Conservation (phyloP, 164 flowering plant genomes). For the Saururus chinensis region DNA sequence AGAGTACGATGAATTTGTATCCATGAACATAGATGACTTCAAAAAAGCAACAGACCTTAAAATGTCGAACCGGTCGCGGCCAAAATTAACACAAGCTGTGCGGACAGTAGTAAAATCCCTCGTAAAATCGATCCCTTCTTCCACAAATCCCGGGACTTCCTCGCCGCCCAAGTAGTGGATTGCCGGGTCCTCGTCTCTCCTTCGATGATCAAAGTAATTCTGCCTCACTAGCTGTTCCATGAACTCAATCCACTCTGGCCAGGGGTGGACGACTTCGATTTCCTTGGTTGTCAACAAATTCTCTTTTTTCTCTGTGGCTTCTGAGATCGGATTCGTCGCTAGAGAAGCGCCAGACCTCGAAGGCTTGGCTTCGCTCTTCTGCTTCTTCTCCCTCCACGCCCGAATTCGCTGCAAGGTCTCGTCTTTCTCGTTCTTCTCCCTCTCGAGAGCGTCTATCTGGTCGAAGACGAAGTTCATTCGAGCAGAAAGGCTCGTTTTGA, state of each 20-base stretch:
- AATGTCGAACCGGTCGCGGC: constrained; percentile 85
- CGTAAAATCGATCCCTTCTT: constrained; percentile 49
- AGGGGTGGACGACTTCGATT: constrained; percentile 86
- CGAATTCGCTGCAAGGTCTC: constrained; percentile 74
- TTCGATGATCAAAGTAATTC: constrained; percentile 78
- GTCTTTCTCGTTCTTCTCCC: constrained; percentile 51
- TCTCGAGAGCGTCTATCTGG: constrained; percentile 82
- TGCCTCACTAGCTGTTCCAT: constrained; percentile 86
- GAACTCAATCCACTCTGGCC: constrained; percentile 93
- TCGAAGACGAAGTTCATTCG: constrained; percentile 94
- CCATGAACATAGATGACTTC: background rate
- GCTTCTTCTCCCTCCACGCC: constrained; percentile 70
- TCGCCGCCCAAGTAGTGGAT: constrained; percentile 19
- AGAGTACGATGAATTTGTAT: background rate
- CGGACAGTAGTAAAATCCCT: constrained; percentile 71
- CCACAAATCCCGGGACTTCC: constrained; percentile 22
- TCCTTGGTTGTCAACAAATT: constrained; percentile 20
- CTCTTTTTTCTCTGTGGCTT: constrained; percentile 7
- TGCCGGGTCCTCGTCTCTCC: constrained; percentile 63
- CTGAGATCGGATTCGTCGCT: constrained; percentile 3
- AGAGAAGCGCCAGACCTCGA: background rate
- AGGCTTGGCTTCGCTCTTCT: constrained; percentile 6
- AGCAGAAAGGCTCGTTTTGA: constrained; percentile 48
- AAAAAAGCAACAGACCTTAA: constrained; percentile 39
- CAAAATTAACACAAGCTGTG: constrained; percentile 66